A percentile compares a stretch with the other conserved stretches of the same genome.
Conservation (phyloP, 2,329 filamentous ascomycete genomes). For the Triangularia verruculosa region DNA sequence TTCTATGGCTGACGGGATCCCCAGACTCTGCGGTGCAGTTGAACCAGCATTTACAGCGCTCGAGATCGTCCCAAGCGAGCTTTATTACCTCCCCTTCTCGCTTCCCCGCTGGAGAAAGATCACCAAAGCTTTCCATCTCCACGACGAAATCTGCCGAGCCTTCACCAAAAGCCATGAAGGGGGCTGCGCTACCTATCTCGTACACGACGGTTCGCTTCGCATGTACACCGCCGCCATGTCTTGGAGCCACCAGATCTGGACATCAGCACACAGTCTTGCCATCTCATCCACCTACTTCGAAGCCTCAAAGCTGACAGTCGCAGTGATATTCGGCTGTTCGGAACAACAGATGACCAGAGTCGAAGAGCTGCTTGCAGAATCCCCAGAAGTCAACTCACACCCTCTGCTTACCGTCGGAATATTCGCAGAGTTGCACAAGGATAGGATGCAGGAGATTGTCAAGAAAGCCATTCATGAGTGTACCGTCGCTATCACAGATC, state of each 20-base stretch:
- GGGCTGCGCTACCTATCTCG: not conserved
- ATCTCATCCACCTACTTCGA: slow-evolving; percentile 17
- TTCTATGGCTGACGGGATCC: no score
- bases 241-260: not conserved
- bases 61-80: not conserved
- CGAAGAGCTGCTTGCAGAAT: not conserved
- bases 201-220: not conserved
- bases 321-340: slow-evolving; percentile 13
- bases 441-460: slow-evolving; percentile 4
- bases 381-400: slow-evolving; percentile 10
- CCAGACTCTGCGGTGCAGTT: not conserved
- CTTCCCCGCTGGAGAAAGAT: not conserved
- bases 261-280: not conserved
- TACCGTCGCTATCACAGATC: not conserved
- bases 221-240: not conserved
- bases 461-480: not conserved
- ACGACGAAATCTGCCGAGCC: not conserved
- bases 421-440: slow-evolving; percentile 15
- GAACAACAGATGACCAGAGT: slow-evolving; percentile 3
- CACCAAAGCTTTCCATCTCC: not conserved
- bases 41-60: not conserved
- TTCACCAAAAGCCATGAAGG: not conserved
- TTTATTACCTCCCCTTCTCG: not conserved
- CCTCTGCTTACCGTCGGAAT: slow-evolving; percentile 12
- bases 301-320: slow-evolving; percentile 2